Evolutionary conservation across 495 filamentous ascomycete species (phyloP).

Genomic region (Chaetomium tenue): DNA sequence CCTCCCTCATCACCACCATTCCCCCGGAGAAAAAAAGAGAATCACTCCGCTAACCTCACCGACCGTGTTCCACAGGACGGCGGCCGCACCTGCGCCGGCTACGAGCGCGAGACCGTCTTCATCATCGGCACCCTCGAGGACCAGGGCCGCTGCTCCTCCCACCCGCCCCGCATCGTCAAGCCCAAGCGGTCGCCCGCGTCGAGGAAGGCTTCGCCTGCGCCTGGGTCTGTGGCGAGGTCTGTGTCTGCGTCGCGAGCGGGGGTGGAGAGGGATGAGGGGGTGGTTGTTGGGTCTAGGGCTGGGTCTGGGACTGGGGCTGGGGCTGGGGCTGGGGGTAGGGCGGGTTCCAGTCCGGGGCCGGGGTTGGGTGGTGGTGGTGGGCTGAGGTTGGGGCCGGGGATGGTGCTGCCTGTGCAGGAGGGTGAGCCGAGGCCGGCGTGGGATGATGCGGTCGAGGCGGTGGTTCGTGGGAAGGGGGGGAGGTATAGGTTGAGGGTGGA

Average conservation of each 20-base stretch:
- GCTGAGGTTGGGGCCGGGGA: not conserved
- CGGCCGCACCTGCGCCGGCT: slow-evolving; percentile 61
- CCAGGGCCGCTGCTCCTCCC: slow-evolving; percentile 46
- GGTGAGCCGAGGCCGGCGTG: slow-evolving; percentile 37
- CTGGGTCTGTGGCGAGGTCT: too few relatives aligned
- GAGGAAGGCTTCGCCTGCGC: not conserved
- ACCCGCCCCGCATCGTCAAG: slow-evolving; percentile 44
- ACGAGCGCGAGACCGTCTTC: slow-evolving; percentile 56
- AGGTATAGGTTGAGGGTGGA: slow-evolving; percentile 39
- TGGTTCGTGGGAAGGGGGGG: slow-evolving; percentile 9
- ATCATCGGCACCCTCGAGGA: slow-evolving; percentile 48
- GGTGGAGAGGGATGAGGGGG: not conserved
- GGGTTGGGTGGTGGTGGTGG: not conserved
- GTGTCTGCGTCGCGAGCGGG: not conserved
- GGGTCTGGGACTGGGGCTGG: too few relatives aligned
- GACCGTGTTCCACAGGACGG: slow-evolving; percentile 40
- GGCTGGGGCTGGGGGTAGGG: too few relatives aligned
- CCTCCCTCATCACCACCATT: too few relatives aligned
- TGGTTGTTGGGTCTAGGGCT: not conserved
- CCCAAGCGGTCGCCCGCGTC: slow-evolving; percentile 8
- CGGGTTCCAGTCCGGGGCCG: not conserved
- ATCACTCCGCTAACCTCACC: too few relatives aligned
- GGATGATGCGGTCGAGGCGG: slow-evolving; percentile 40
- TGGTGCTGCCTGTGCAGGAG: not conserved
- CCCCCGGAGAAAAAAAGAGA: too few relatives aligned